Evolutionary conservation across 176 grass and related monocot genomes (phyloP).

Genomic region (Poa annua): DNA sequence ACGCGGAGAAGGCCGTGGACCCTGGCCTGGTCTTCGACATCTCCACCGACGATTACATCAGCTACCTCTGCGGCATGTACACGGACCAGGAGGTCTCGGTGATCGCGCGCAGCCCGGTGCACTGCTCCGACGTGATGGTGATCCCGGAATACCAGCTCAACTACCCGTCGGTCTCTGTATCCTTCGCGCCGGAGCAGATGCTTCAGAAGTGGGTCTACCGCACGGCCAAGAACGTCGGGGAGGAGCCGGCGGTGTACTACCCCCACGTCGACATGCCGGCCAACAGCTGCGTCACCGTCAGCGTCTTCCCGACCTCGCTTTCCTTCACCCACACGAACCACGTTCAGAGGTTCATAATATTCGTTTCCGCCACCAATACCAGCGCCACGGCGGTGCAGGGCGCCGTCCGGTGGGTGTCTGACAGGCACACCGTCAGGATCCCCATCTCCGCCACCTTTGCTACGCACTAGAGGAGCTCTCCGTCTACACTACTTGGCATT

Average conservation of each 20-base stretch:
- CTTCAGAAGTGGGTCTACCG: neutral
- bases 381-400: neutral
- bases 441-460: neutral
- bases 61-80: conserved; percentile 9
- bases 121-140: neutral
- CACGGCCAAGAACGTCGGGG: neutral
- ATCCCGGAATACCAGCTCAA: neutral
- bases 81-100: neutral
- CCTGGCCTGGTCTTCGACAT: neutral
- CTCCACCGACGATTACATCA: neutral
- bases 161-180: neutral
- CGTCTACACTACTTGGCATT: neutral
- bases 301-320: neutral
- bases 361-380: neutral
- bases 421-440: conserved; percentile 7
- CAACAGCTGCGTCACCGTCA: neutral
- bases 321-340: neutral
- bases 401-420: neutral
- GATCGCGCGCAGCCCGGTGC: neutral
- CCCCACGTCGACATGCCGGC: neutral
- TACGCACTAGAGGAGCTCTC: neutral
- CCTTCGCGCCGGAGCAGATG: neutral
- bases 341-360: neutral
- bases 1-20: conserved; percentile 1
- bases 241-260: neutral